phyloP scores from a whole-genome alignment of 164 flowering plant genomes.

The Tetrastigma voinierianum region DNA sequence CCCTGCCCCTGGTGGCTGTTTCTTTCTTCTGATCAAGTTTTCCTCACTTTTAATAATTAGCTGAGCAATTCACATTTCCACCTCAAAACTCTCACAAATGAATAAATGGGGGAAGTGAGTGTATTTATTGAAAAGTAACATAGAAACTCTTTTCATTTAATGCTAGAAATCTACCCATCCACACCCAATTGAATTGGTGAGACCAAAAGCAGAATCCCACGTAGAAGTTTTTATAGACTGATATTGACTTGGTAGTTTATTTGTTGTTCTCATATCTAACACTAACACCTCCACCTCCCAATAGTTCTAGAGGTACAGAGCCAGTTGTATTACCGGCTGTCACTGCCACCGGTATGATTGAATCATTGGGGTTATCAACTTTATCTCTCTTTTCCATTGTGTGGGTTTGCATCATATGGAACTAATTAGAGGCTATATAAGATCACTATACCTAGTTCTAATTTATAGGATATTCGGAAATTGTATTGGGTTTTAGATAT shows the following conservation, averaged over 20 bases:
- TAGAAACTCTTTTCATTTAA: constrained; percentile 13
- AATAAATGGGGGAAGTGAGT: no score
- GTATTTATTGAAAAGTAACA: constrained; percentile 13
- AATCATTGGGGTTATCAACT: constrained; percentile 28
- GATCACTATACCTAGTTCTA: no score
- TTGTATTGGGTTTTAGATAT: no score
- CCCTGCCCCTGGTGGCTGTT: neutral
- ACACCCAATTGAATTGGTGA: constrained; percentile 6
- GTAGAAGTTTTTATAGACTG: neutral
- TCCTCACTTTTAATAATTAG: neutral
- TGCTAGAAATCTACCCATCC: constrained; percentile 25
- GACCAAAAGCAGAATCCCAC: neutral
- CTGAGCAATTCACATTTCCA: constrained; percentile 14
- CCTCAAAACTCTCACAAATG: constrained; percentile 4
- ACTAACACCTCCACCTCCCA: neutral
- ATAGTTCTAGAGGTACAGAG: constrained; percentile 4
- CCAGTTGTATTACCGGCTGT: constrained; percentile 17
- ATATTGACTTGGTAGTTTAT: constrained; percentile 4
- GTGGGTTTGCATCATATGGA: no score
- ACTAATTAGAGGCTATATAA: no score
- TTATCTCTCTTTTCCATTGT: neutral
- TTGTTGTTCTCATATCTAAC: no score
- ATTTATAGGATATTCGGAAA: no score
- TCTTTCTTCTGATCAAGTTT: neutral
- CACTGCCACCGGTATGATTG: constrained; percentile 25